Conservation (phyloP, 495 filamentous ascomycete genomes). For the Aspergillus cristatus region DNA sequence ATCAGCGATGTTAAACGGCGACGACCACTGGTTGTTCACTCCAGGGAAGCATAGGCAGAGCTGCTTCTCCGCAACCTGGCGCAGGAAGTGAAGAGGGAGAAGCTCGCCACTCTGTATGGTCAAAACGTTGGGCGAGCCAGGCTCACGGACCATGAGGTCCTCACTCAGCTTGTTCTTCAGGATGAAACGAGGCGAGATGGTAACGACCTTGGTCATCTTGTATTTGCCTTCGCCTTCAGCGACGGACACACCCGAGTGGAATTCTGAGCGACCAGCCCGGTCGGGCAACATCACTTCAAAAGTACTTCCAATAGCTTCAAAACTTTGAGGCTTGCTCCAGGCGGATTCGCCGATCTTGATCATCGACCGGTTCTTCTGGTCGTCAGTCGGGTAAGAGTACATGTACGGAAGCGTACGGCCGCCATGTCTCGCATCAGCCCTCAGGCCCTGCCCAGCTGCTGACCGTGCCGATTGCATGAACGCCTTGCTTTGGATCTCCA, state of each 20-base stretch:
- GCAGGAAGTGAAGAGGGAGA: conserved; percentile 78
- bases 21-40: conserved; percentile 95
- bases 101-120: conserved; percentile 65
- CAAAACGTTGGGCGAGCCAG: conserved; percentile 73
- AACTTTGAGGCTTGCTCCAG: conserved; percentile 96
- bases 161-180: conserved; percentile 88
- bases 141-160: conserved; percentile 80
- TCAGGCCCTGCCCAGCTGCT: conserved; percentile 65
- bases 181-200: conserved; percentile 86
- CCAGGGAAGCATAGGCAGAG: conserved; percentile 89
- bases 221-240: conserved; percentile 93
- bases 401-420: conserved; percentile 74
- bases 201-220: conserved; percentile 90
- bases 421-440: conserved; percentile 40
- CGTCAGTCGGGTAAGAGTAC: conserved; percentile 85
- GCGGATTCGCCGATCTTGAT: conserved; percentile 78
- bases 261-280: conserved; percentile 58
- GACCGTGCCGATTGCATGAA: conserved; percentile 74
- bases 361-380: conserved; percentile 79
- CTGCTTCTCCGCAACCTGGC: conserved; percentile 71
- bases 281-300: conserved; percentile 77
- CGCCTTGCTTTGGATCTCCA: conserved; percentile 81
- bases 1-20: conserved; percentile 93
- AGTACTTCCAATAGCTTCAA: conserved; percentile 94
- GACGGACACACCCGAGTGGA: conserved; percentile 83